Evolutionary conservation across 805 yeast species (phyloP).

Genomic region (Kuraishia hungarica): DNA sequence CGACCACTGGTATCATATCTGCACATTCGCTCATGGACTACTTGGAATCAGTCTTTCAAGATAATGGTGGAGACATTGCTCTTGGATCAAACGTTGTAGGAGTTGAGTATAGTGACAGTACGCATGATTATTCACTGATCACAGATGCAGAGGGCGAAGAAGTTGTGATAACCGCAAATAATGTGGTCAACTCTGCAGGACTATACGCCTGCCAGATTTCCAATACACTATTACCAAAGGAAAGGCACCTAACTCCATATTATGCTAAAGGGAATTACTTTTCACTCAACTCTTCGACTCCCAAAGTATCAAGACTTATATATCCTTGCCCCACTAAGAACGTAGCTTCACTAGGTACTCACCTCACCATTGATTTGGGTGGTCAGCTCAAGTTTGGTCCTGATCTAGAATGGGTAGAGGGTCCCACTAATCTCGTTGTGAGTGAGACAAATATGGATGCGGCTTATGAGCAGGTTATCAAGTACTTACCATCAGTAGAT

Average conservation of each 20-base stretch:
- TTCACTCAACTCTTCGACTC: conserved; percentile 38
- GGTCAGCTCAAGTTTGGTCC: conserved; percentile 84
- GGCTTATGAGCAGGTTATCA: conserved; percentile 50
- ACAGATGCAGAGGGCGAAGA: conserved; percentile 19
- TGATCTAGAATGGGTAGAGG: conserved; percentile 72
- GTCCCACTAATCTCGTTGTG: conserved; percentile 38
- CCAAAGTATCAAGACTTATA: conserved; percentile 46
- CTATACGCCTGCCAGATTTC: conserved; percentile 64
- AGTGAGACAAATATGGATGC: conserved; percentile 36
- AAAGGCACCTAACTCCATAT: conserved; percentile 46
- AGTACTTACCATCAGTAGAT: conserved; percentile 57
- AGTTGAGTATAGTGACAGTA: conserved; percentile 18
- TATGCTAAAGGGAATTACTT: conserved; percentile 87
- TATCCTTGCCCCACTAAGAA: conserved; percentile 77
- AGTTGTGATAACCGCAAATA: conserved; percentile 36
- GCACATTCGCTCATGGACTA: conserved; percentile 71
- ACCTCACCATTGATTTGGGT: conserved; percentile 74
- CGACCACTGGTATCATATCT: conserved; percentile 77
- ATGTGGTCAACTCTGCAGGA: conserved; percentile 75
- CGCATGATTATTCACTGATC: conserved; percentile 18
- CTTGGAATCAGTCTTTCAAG: conserved; percentile 44
- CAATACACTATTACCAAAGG: conserved; percentile 58
- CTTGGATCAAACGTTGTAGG: conserved; percentile 49
- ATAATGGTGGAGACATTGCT: conserved; percentile 56
- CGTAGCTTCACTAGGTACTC: conserved; percentile 78